Evolutionary conservation across 441 rosid species (phyloP).

Genomic region (Syzygium syzygioides): DNA sequence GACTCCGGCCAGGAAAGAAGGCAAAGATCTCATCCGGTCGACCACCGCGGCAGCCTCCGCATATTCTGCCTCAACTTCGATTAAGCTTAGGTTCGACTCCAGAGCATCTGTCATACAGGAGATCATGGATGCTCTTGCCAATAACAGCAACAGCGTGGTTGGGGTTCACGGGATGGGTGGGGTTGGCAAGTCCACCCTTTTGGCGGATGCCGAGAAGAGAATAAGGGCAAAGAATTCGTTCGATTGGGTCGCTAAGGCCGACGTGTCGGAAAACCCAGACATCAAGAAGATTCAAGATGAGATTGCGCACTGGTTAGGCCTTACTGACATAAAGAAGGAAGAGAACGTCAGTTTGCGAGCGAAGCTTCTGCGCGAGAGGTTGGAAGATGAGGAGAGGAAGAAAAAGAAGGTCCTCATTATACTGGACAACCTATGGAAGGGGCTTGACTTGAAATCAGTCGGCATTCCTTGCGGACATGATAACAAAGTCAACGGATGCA

Average conservation of each 20-base stretch:
- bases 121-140: background rate
- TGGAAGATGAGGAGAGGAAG: rapidly evolving
- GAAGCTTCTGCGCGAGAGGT: background rate
- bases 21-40: background rate
- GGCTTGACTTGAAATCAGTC: rapidly evolving
- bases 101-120: rapidly evolving
- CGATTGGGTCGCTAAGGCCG: background rate
- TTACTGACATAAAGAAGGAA: background rate
- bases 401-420: background rate
- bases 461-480: background rate
- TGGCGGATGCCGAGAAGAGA: rapidly evolving
- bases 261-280: background rate
- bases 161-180: background rate
- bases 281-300: background rate
- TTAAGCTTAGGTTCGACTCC: rapidly evolving
- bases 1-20: background rate
- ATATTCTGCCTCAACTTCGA: rapidly evolving
- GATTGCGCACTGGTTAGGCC: background rate
- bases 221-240: rapidly evolving
- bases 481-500: background rate
- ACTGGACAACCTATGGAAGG: background rate
- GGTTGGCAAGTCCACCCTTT: background rate
- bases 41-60: rapidly evolving
- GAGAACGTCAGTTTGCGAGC: rapidly evolving
- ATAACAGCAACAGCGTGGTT: background rate